phyloP scores from a whole-genome alignment of 805 yeast species.

The Yarrowia sp. region DNA sequence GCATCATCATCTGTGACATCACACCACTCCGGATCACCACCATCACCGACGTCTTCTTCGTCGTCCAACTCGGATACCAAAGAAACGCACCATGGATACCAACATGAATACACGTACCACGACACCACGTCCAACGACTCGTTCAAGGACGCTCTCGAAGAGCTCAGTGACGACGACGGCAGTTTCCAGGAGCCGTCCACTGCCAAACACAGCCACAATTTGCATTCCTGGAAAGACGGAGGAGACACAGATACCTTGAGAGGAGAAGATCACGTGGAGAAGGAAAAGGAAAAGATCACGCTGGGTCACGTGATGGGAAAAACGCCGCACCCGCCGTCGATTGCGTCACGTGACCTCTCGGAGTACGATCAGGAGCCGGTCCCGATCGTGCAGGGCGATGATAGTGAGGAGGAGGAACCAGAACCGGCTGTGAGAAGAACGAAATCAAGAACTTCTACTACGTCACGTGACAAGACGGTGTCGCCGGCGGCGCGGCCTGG shows the following conservation, averaged over 20 bases:
- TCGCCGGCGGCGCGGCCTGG: background rate
- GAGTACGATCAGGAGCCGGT: background rate
- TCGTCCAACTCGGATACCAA: conserved; percentile 12
- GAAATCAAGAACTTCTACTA: background rate
- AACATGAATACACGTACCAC: conserved; percentile 14
- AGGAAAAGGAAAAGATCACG: background rate
- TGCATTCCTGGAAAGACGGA: conserved; percentile 17
- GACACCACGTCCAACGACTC: conserved; percentile 24
- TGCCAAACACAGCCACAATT: background rate
- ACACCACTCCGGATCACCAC: background rate
- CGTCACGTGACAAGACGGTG: conserved; percentile 8
- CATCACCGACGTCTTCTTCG: background rate
- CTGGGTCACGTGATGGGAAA: conserved; percentile 4
- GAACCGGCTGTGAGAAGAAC: background rate
- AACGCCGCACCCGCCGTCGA: conserved; percentile 5
- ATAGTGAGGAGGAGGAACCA: background rate
- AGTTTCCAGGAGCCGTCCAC: background rate
- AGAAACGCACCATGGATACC: conserved; percentile 20
- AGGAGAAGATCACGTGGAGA: background rate
- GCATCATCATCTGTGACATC: background rate
- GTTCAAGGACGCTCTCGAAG: conserved; percentile 32
- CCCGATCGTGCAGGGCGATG: background rate
- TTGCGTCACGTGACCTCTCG: background rate
- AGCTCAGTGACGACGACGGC: background rate
- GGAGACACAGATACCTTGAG: conserved; percentile 11